A percentile compares a stretch with the other conserved stretches of the same genome.
Evolutionary conservation across 2,329 filamentous ascomycete species (phyloP).

Genomic region (Beauveria brongniartii): DNA sequence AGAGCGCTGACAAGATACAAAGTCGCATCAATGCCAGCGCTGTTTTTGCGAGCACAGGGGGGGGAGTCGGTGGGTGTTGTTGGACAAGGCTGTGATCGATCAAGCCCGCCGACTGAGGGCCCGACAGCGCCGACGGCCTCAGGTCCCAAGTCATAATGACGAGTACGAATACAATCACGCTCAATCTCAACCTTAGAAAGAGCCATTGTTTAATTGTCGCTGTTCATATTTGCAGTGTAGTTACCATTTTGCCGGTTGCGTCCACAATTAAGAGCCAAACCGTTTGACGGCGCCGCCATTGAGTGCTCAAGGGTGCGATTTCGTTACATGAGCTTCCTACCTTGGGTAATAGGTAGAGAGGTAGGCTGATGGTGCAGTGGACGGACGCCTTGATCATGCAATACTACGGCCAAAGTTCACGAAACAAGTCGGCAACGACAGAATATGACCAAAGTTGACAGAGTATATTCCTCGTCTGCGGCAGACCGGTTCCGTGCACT

Average conservation of each 20-base stretch:
- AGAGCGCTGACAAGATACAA: conserved; percentile 80
- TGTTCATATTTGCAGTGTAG: background rate
- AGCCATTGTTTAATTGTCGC: background rate
- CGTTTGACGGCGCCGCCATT: background rate
- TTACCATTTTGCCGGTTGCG: background rate
- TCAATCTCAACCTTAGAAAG: background rate
- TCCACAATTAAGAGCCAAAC: background rate
- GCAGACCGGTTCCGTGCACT: no score
- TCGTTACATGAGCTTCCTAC: no score
- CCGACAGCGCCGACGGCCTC: background rate
- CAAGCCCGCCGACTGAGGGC: background rate
- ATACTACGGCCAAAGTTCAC: no score
- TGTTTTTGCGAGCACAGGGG: conserved; percentile 33
- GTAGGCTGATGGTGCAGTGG: no score
- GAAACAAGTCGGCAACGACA: no score
- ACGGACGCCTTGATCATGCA: no score
- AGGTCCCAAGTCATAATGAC: background rate
- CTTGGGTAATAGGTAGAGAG: no score
- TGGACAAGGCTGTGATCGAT: background rate
- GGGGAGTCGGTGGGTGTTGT: background rate
- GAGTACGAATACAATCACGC: background rate
- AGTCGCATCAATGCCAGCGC: conserved; percentile 73
- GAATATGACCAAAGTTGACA: no score
- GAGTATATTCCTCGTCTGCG: no score
- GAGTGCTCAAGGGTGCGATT: no score